Base-by-base conservation (phyloP, 1,284 basidiomycete genomes). In the Rhodotorula sp. region DNA sequence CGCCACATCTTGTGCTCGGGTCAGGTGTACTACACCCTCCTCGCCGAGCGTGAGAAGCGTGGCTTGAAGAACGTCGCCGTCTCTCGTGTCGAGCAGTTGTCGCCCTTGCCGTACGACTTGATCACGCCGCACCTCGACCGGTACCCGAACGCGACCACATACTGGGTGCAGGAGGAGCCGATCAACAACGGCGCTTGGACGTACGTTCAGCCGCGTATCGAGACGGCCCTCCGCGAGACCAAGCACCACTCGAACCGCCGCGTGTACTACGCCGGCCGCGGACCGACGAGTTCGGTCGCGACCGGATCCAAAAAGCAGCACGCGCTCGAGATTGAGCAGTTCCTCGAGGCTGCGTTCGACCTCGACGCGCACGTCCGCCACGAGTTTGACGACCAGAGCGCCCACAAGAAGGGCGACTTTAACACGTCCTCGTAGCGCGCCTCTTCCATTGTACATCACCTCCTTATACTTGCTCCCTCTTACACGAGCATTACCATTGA, bases 21-120 rank as follows among this genome's bases (percentile, higher is more conserved):
- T 77, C 96, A 99, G 85, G 92, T 97, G 47, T 99, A 98, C 85
- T 89, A 91, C 81, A 87, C 91, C 51, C 87, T 99, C 60, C 81
- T 96, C 49, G 89, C 92, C 80, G 93, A 93, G 80, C 90, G 94
- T 74, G 91, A 95, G 81, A 90, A 91, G 60, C 88, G 88, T 72
- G 91, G 91, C 48, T 90, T 85, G 91, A 91, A 78, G 91, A 99
- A 80, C 61, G 87, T 98, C 71, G 96, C 90, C 48, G 97, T 99
- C 80, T 94, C 92, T 79, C 87, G 96, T 68, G 82, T 99, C 63
- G 96, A 99, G 83, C 96, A 99, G 83, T 80, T 98, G 68, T 93
- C 91, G 56, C 97, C 96, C 2, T 91, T 99, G 86, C 95, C 97
- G 62, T 98, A 98, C 81, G 94, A 97, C 79, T 51, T 76, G 48